Conservation (phyloP, 768 basidiomycete genomes). For the Sistotremastrum niveocremeum region DNA sequence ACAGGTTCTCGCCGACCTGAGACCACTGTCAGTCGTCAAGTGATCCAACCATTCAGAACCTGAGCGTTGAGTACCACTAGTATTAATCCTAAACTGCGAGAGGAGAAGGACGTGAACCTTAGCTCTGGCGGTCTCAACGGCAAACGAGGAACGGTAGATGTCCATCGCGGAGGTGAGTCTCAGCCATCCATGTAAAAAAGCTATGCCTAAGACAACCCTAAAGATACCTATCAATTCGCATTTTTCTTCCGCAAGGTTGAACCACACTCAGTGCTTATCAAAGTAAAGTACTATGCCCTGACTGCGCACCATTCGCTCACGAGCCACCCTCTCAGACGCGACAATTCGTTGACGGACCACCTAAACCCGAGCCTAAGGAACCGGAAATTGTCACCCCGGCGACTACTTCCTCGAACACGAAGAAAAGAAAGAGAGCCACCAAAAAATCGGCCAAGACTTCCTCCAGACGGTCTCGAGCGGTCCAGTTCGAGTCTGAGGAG, state of each 20-base stretch:
- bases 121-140: constrained; percentile 29
- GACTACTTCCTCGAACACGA: background rate
- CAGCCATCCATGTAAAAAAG: background rate
- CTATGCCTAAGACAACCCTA: constrained; percentile 2
- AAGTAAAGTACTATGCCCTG: constrained; percentile 33
- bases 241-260: constrained; percentile 81
- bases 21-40: constrained; percentile 39
- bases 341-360: constrained; percentile 23
- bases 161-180: constrained; percentile 65
- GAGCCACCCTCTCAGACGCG: constrained; percentile 22
- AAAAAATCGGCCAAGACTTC: constrained; percentile 15
- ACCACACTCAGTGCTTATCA: constrained; percentile 67
- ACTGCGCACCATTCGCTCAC: background rate
- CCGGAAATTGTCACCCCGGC: no score
- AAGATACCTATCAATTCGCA: constrained; percentile 82
- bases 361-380: background rate
- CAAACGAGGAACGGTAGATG: constrained; percentile 65
- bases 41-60: no score
- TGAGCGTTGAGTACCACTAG: constrained; percentile 20
- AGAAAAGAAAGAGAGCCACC: background rate
- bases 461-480: constrained; percentile 5
- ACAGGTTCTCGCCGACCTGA: constrained; percentile 65
- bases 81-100: constrained; percentile 50
- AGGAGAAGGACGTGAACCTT: constrained; percentile 36
- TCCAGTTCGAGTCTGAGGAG: constrained; percentile 7